phyloP scores from a whole-genome alignment of 352 stramenopile genomes.

The Thraustotheca clavata region DNA sequence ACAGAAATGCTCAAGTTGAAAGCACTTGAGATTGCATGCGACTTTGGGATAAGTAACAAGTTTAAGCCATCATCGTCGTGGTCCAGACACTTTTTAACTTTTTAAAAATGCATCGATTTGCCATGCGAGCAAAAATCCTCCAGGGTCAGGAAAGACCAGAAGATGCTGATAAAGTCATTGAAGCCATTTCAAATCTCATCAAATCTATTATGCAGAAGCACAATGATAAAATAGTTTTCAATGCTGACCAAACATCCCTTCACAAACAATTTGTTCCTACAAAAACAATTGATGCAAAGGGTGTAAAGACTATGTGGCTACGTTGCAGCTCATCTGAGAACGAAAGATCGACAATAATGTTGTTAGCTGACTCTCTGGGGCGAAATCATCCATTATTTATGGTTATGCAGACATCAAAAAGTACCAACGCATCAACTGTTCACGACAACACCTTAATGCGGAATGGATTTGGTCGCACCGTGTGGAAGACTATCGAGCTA shows the following conservation, averaged over 20 bases:
- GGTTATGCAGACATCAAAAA: slow-evolving; percentile 21
- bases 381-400: slow-evolving; percentile 22
- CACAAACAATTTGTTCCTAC: slow-evolving; percentile 31
- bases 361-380: slow-evolving; percentile 23
- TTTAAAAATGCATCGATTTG: slow-evolving; percentile 22
- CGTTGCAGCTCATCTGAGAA: slow-evolving; percentile 24
- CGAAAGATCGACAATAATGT: slow-evolving; percentile 24
- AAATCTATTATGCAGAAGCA: neutral
- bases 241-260: slow-evolving; percentile 26
- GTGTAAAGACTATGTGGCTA: slow-evolving; percentile 28
- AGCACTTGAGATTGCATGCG: slow-evolving; percentile 17
- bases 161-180: neutral
- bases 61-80: slow-evolving; percentile 12
- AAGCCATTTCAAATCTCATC: neutral
- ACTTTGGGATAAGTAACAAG: neutral
- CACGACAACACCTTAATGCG: slow-evolving; percentile 18
- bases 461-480: slow-evolving; percentile 25
- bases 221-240: slow-evolving; percentile 18
- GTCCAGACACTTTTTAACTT: slow-evolving; percentile 15
- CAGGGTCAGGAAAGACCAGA: slow-evolving; percentile 12
- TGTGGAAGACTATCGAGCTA: slow-evolving; percentile 23
- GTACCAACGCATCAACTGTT: slow-evolving; percentile 2
- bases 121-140: slow-evolving; percentile 11
- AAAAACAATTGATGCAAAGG: slow-evolving; percentile 23
- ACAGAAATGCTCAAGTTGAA: slow-evolving; percentile 23